Evolutionary conservation across 352 stramenopile genomes (phyloP).

Genomic region (Phytophthora gonapodyides): DNA sequence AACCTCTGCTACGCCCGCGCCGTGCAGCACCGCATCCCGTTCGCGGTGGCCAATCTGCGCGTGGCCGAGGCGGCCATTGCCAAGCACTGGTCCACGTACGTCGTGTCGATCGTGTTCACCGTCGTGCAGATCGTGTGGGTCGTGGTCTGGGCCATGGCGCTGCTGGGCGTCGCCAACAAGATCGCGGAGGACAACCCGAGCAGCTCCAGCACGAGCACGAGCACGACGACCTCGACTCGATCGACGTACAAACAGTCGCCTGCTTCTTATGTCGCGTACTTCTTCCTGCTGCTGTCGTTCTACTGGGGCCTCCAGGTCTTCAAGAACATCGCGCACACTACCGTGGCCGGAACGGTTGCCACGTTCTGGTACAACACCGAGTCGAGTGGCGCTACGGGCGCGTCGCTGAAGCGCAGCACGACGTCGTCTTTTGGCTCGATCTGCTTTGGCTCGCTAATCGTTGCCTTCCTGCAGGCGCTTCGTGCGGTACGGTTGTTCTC

Average conservation of each 20-base stretch:
- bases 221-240: constrained; percentile 28
- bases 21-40: constrained; percentile 92
- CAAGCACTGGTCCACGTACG: constrained; percentile 89
- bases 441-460: constrained; percentile 93
- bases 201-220: constrained; percentile 20
- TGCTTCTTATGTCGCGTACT: constrained; percentile 46
- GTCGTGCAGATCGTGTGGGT: constrained; percentile 91
- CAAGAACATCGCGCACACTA: constrained; percentile 94
- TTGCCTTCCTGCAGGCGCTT: constrained; percentile 93
- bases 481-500: constrained; percentile 50
- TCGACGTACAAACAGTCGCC: constrained; percentile 43
- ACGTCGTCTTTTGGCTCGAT: constrained; percentile 96
- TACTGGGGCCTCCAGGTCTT: constrained; percentile 94
- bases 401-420: constrained; percentile 80
- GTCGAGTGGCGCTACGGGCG: constrained; percentile 80
- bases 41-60: constrained; percentile 92
- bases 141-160: constrained; percentile 86
- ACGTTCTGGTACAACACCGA: constrained; percentile 95
- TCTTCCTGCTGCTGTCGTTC: constrained; percentile 85
- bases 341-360: constrained; percentile 92
- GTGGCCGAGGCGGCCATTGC: constrained; percentile 89
- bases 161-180: constrained; percentile 88
- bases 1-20: constrained; percentile 87
- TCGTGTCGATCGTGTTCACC: constrained; percentile 86
- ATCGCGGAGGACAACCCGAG: constrained; percentile 59